These are phyloP conservation scores for Amanita phalloides DNA, from an alignment of 768 basidiomycete species.

Conservation along the genomic window DNA sequence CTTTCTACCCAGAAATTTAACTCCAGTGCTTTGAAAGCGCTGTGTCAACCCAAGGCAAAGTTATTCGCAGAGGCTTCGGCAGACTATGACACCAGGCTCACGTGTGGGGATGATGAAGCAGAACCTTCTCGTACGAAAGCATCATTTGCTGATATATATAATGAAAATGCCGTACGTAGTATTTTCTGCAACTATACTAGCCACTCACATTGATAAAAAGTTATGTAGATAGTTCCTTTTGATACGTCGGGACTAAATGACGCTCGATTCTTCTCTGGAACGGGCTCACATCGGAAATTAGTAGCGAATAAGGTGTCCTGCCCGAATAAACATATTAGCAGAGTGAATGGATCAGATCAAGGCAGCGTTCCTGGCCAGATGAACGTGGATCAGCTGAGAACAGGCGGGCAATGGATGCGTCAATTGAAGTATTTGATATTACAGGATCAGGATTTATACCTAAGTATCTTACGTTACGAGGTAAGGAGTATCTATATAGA, in stretches of 20 bases:
- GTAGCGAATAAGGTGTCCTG: background rate
- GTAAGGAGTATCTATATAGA: constrained; percentile 20
- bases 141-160: background rate
- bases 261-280: background rate
- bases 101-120: background rate
- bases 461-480: constrained; percentile 57
- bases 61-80: background rate
- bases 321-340: background rate
- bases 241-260: background rate
- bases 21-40: constrained; percentile 23
- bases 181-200: too few relatives aligned
- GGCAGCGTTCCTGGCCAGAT: constrained; percentile 11
- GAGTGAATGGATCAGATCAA: background rate
- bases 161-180: background rate
- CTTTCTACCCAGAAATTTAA: constrained; percentile 29
- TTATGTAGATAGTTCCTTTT: background rate
- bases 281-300: background rate
- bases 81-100: background rate
- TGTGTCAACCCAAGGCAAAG: constrained; percentile 4
- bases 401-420: constrained; percentile 31
- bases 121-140: background rate
- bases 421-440: constrained; percentile 31
- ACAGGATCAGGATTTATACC: constrained; percentile 34
- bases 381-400: constrained; percentile 12
- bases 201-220: background rate